Conservation (phyloP, 768 basidiomycete genomes). For the Clathrus columnatus region DNA sequence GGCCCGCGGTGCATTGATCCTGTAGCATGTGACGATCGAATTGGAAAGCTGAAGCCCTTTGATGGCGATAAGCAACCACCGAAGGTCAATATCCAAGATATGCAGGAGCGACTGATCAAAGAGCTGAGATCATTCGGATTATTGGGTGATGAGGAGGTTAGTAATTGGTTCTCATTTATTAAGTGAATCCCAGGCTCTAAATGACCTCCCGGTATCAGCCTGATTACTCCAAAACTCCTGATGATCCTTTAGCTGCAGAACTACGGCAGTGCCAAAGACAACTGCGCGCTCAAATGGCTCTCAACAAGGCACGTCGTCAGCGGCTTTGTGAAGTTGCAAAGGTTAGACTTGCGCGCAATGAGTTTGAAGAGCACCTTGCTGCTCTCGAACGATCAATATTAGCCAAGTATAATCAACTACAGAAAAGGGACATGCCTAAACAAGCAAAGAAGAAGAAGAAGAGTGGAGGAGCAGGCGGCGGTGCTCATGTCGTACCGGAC, state of each 20-base stretch:
- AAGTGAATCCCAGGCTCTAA: not conserved
- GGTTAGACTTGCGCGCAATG: slow-evolving; percentile 84
- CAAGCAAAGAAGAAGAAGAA: slow-evolving; percentile 63
- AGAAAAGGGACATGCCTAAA: slow-evolving; percentile 46
- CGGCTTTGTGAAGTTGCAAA: slow-evolving; percentile 69
- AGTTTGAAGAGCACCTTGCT: slow-evolving; percentile 80
- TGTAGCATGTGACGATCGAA: slow-evolving; percentile 62
- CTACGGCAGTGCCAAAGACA: slow-evolving; percentile 83
- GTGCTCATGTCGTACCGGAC: slow-evolving; percentile 22
- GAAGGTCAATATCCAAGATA: slow-evolving; percentile 67
- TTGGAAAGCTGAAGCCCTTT: slow-evolving; percentile 9
- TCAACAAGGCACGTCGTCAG: slow-evolving; percentile 76
- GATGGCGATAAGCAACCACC: slow-evolving; percentile 11
- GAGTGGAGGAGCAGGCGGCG: slow-evolving; percentile 16
- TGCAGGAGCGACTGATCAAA: slow-evolving; percentile 67
- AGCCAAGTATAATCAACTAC: slow-evolving; percentile 64
- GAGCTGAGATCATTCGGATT: slow-evolving; percentile 72
- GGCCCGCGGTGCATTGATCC: slow-evolving; percentile 66
- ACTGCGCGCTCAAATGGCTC: slow-evolving; percentile 62
- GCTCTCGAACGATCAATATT: slow-evolving; percentile 80
- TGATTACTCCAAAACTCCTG: slow-evolving; percentile 22
- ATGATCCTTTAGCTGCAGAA: slow-evolving; percentile 89
- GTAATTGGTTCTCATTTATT: slow-evolving; percentile 24
- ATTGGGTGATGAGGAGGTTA: slow-evolving; percentile 51
- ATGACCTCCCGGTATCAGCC: slow-evolving; percentile 27